Evolutionary conservation across 2,329 filamentous ascomycete species (phyloP), one percentile per base, ranked within the genome.

Genomic region (Talaromyces sp.): DNA sequence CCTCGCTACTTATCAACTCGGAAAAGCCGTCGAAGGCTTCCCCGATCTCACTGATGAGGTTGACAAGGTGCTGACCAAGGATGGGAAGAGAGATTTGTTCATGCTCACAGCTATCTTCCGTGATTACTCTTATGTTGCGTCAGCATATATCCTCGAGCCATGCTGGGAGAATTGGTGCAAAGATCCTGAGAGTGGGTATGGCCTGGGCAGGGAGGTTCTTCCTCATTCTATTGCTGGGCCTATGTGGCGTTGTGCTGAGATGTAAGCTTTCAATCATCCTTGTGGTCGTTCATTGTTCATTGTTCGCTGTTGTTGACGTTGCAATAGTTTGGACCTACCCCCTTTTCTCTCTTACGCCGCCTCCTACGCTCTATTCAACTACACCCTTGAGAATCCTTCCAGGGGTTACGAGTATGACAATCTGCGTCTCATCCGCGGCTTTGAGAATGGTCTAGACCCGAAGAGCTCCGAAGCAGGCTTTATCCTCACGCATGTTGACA

Each of bases 401-500:
- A 78, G 82, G 65, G 85, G 85, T 24, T 76, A 84, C 16, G 78
- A 81, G 14, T 88, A 89, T 70, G 77, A 81, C 45, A 88, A 88
- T 81, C 83, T 97, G 27, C 90, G 92, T 11, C 87, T 97, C 37
- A 89, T 97, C 73, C 91, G 94, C 41, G 94, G 92, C 27, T 98
- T 97, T 72, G 93, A 97, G 79, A 87, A 90, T 71, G 94, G 94
- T 14, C 87, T 97, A 9, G 91, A 97, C 75, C 91, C 91, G 0
- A 85, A 85, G 37, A 96, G 92, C 3, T 97, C 93, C 8, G 94
- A 97, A 78, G 94, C 94, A 0, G 94, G 94, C 59, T 97, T 98
- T 75, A 92, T 97, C n/a, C 86, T 97, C 13, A 93, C 95, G 4
- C 94, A 97, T 77, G 89, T 98, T 60, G 92, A 96, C 78, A 98